Evolutionary conservation across 257 asterid species (phyloP).

Genomic region (Thymus quinquecostatus): DNA sequence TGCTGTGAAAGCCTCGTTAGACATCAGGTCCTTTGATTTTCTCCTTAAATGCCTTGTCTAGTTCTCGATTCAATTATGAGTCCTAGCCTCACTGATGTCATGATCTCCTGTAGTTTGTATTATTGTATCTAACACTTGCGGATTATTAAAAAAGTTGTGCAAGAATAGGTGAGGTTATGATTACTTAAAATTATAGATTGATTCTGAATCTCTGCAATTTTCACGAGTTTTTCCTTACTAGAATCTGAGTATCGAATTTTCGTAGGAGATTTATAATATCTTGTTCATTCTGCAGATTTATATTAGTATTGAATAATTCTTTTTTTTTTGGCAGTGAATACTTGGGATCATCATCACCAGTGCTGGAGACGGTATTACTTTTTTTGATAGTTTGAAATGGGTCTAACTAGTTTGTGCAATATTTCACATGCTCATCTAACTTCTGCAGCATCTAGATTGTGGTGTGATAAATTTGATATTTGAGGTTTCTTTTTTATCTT

Average conservation of each 20-base stretch:
- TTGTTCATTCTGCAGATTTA: slow-evolving; percentile 8
- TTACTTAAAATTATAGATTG: background rate
- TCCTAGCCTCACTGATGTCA: background rate
- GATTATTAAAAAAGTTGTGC: background rate
- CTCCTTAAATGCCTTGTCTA: slow-evolving; percentile 1
- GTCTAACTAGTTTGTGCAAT: slow-evolving; percentile 3
- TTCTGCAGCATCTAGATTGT: slow-evolving; percentile 17
- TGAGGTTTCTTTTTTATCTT: slow-evolving; percentile 7
- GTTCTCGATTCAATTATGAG: slow-evolving; percentile 20
- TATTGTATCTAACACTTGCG: background rate
- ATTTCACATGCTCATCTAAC: slow-evolving; percentile 18
- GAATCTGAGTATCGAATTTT: background rate
- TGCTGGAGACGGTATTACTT: slow-evolving; percentile 43
- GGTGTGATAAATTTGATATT: slow-evolving; percentile 14
- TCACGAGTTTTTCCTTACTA: slow-evolving; percentile 7
- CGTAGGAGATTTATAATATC: background rate
- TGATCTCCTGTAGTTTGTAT: background rate
- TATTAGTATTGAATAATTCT: slow-evolving; percentile 17
- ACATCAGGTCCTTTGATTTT: slow-evolving; percentile 5
- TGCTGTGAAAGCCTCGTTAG: slow-evolving; percentile 15
- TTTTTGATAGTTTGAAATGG: slow-evolving; percentile 19
- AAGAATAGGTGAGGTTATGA: background rate
- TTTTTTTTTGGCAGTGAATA: slow-evolving; percentile 44
- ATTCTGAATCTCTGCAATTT: background rate
- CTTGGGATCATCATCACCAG: slow-evolving; percentile 34